Conservation (phyloP, 441 rosid genomes). For the Croton laevigatus region DNA sequence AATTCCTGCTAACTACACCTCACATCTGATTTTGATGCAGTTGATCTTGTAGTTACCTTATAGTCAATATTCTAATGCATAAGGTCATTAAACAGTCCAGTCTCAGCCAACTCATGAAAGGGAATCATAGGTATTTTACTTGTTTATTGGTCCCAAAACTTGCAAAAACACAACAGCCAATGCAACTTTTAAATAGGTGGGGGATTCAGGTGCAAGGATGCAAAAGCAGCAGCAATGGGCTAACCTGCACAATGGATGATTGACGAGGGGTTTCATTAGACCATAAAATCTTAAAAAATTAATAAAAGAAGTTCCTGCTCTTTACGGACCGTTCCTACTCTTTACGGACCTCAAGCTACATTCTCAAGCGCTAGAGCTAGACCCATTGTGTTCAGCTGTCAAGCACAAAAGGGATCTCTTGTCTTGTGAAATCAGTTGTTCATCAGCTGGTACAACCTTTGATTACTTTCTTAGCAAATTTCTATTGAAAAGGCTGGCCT, state of each 20-base stretch:
- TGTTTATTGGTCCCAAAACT: not conserved
- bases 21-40: not conserved
- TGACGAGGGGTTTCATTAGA: not conserved
- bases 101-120: not conserved
- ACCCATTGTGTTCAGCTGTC: not conserved
- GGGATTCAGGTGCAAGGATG: not conserved
- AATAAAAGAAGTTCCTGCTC: not conserved
- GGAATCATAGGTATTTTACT: not conserved
- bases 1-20: not conserved
- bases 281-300: not conserved
- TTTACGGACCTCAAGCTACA: not conserved
- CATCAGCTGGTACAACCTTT: not conserved
- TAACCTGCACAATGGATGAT: not conserved
- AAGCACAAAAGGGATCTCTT: not conserved
- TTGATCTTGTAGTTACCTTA: not conserved
- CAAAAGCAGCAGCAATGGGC: not conserved
- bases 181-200: not conserved
- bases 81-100: not conserved
- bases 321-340: not conserved
- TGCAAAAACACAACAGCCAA: conserved; percentile 8
- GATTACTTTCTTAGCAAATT: not conserved
- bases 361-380: not conserved
- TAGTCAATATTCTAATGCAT: not conserved
- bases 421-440: not conserved
- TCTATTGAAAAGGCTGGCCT: not conserved